Conservation (phyloP, 192 early-diverging fungal genomes). For the Helicostylum pulchrum region DNA sequence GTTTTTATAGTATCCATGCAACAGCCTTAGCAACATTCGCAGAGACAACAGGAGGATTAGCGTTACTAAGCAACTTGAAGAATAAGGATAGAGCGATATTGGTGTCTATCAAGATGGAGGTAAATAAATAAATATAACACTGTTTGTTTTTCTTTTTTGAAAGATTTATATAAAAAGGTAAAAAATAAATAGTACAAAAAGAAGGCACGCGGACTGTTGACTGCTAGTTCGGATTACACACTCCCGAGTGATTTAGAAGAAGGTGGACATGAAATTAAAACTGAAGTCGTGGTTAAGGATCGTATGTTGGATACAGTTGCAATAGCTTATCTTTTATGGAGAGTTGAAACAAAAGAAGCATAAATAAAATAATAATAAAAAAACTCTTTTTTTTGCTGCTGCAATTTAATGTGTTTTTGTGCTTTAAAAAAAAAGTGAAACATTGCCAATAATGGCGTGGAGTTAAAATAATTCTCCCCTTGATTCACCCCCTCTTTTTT, state of each 20-base stretch:
- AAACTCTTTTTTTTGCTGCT: neutral
- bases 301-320: conserved; percentile 47
- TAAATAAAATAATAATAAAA: conserved; percentile 7
- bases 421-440: neutral
- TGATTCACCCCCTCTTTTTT: neutral
- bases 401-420: neutral
- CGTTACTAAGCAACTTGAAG: conserved; percentile 43
- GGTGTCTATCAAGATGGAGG: conserved; percentile 49
- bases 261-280: conserved; percentile 29
- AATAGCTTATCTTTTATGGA: conserved; percentile 44
- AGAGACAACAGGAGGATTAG: conserved; percentile 54
- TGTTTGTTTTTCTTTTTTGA: neutral
- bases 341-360: conserved; percentile 35
- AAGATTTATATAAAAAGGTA: neutral
- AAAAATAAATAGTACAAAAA: conserved; percentile 40
- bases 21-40: conserved; percentile 52
- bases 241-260: conserved; percentile 4
- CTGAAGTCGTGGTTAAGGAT: conserved; percentile 49
- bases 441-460: conserved; percentile 8
- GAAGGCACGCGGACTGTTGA: conserved; percentile 41
- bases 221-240: conserved; percentile 35
- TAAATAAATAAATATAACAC: conserved; percentile 20
- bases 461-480: neutral
- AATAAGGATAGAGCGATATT: conserved; percentile 51
- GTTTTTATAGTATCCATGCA: conserved; percentile 42